phyloP scores from a whole-genome alignment of 1,284 basidiomycete species.

The Neotropicomus parvogracilis region DNA sequence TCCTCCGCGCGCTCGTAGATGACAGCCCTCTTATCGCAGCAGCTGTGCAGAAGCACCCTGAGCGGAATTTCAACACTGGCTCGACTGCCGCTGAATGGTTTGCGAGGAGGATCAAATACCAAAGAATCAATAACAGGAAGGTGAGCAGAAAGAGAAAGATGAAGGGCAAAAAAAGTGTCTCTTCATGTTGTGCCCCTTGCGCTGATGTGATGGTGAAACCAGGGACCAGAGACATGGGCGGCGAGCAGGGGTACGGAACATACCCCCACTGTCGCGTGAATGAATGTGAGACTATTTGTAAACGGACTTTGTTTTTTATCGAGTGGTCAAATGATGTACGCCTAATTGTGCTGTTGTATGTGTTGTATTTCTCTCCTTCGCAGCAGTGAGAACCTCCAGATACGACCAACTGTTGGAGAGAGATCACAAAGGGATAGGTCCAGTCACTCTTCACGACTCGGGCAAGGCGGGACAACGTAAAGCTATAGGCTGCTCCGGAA shows the following conservation, averaged over 20 bases:
- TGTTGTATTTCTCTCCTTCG: too few species aligned
- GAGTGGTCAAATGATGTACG: too few species aligned
- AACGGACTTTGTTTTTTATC: background rate
- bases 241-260: slow-evolving; percentile 37
- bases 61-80: slow-evolving; percentile 37
- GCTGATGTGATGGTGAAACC: background rate
- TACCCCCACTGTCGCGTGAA: slow-evolving; percentile 22
- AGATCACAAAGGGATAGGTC: too few species aligned
- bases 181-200: background rate
- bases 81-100: slow-evolving; percentile 50
- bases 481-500: too few species aligned
- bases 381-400: too few species aligned
- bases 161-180: background rate
- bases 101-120: slow-evolving; percentile 42
- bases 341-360: background rate
- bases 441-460: too few species aligned
- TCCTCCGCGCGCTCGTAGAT: slow-evolving; percentile 47
- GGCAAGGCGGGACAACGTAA: too few species aligned
- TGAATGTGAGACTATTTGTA: background rate
- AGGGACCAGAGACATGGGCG: slow-evolving; percentile 37
- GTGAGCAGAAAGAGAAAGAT: slow-evolving; percentile 19
- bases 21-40: slow-evolving; percentile 47
- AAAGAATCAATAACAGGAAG: slow-evolving; percentile 44
- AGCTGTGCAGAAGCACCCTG: slow-evolving; percentile 34
- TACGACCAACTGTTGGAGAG: too few species aligned